Percentiles rank a stretch among this genome's conserved stretches.
phyloP scores from a whole-genome alignment of 768 basidiomycete genomes.

The Termitomyces sp. region DNA sequence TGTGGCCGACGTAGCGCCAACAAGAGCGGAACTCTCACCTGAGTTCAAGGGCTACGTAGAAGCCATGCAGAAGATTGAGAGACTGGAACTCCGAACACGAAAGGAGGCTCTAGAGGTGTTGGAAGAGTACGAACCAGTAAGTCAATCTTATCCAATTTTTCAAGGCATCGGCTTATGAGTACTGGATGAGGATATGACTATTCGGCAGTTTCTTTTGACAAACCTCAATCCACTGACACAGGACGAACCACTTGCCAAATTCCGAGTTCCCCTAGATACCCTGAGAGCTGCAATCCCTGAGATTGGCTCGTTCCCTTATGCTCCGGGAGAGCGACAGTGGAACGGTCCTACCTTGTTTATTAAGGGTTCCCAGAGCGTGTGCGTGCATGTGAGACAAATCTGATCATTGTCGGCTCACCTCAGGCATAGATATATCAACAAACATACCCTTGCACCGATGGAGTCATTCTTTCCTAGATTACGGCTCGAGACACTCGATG shows the following conservation, averaged over 20 bases:
- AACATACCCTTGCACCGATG: slow-evolving; percentile 54
- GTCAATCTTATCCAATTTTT: slow-evolving; percentile 9
- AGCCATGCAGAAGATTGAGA: slow-evolving; percentile 67
- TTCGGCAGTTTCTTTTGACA: slow-evolving; percentile 77
- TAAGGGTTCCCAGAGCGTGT: slow-evolving; percentile 74
- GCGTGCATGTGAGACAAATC: slow-evolving; percentile 14
- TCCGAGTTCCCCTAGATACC: slow-evolving; percentile 66
- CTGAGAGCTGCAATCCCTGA: slow-evolving; percentile 52
- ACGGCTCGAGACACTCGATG: slow-evolving; percentile 54
- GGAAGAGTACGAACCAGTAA: slow-evolving; percentile 53
- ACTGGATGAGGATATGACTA: slow-evolving; percentile 48
- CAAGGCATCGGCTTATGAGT: background rate
- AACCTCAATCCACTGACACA: slow-evolving; percentile 46
- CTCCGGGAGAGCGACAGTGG: slow-evolving; percentile 43
- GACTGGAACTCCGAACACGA: slow-evolving; percentile 41
- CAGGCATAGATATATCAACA: slow-evolving; percentile 61
- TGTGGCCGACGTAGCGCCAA: slow-evolving; percentile 75
- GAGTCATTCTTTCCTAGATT: slow-evolving; percentile 67
- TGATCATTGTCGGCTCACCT: background rate
- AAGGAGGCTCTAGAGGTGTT: slow-evolving; percentile 65
- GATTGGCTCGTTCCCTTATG: slow-evolving; percentile 73
- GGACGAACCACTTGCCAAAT: slow-evolving; percentile 34
- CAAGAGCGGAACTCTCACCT: slow-evolving; percentile 39
- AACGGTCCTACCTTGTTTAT: slow-evolving; percentile 59
- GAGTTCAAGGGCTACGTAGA: slow-evolving; percentile 63